phyloP scores from a whole-genome alignment of 345 rosid species.

The Ceriops zippeliana region DNA sequence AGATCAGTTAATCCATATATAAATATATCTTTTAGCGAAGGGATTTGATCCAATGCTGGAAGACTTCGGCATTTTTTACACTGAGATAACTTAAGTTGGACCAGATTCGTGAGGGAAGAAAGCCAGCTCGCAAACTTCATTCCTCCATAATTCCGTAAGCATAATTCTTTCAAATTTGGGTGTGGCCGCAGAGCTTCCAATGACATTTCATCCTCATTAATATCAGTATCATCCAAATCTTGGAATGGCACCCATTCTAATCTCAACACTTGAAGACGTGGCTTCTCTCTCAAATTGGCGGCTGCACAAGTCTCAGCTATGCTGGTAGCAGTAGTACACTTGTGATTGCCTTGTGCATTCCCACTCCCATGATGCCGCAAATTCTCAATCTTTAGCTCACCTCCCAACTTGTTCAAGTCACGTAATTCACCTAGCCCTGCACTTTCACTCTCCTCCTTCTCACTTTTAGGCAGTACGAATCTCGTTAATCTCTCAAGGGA shows the following conservation, averaged over 20 bases:
- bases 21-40: not conserved
- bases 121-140: no score
- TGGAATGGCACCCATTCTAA: conserved; percentile 4
- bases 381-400: no score
- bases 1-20: conserved; percentile 5
- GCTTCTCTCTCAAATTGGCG: no score
- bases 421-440: conserved; percentile 13
- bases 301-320: no score
- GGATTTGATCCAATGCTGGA: conserved; percentile 5
- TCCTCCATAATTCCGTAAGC: no score
- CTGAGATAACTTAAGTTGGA: not conserved
- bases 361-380: no score
- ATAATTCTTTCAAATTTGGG: no score
- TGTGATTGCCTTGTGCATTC: no score
- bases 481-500: conserved; percentile 8
- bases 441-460: not conserved
- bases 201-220: not conserved
- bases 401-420: no score
- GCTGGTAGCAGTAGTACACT: no score
- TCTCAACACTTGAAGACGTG: not conserved
- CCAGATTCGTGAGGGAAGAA: not conserved
- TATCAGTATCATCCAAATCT: not conserved
- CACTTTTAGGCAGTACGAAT: not conserved
- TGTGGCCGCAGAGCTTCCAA: no score
- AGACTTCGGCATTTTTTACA: conserved; percentile 8